Evolutionary conservation across 2,329 filamentous ascomycete genomes (phyloP).

Genomic region (Trichoderma breve): DNA sequence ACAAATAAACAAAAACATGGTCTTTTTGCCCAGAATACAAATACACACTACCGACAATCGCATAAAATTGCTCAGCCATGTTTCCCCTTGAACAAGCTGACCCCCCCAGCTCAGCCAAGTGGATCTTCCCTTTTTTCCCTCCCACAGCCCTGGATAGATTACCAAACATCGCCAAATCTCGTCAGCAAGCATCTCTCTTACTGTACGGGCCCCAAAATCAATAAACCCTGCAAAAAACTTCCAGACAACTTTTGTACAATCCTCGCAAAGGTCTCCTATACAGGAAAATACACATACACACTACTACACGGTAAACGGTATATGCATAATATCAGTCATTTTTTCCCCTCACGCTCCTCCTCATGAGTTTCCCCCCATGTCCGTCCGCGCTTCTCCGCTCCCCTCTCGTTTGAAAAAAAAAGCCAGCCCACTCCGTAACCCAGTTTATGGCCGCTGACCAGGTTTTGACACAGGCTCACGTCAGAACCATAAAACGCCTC

Average conservation of each 20-base stretch:
- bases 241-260: no score
- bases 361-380: neutral
- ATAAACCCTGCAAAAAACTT: neutral
- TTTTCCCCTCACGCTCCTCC: neutral
- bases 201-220: neutral
- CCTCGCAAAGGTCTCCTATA: neutral
- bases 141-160: neutral
- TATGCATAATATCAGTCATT: neutral
- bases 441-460: constrained; percentile 7
- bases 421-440: neutral
- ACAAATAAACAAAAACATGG: no score
- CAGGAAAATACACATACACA: neutral
- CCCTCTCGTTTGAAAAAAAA: neutral
- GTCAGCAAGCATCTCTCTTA: neutral
- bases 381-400: neutral
- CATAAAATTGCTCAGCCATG: neutral
- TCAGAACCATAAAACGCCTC: constrained; percentile 17
- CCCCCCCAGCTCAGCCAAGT: neutral
- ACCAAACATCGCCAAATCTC: neutral
- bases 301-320: neutral
- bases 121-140: neutral
- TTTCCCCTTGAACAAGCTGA: neutral
- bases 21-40: neutral
- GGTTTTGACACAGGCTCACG: constrained; percentile 16
- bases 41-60: neutral